Evolutionary conservation across 2,329 filamentous ascomycete species (phyloP).

Genomic region (Dactylellina drechsleri): DNA sequence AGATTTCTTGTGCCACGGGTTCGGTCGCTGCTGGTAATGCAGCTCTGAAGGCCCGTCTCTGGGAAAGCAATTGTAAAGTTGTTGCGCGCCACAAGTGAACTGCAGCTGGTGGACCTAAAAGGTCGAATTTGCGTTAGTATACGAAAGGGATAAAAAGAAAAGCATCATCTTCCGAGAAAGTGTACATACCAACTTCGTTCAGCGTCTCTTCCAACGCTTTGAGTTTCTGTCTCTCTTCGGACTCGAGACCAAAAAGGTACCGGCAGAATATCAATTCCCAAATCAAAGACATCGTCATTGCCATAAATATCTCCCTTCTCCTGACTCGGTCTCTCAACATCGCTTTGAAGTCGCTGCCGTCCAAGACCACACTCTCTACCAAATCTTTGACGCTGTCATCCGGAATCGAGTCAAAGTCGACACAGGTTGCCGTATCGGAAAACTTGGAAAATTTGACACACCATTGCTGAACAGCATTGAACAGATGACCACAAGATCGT

Average conservation of each 20-base stretch:
- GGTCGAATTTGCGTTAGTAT: constrained; percentile 49
- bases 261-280: constrained; percentile 99
- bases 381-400: constrained; percentile 94
- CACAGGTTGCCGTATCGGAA: constrained; percentile 65
- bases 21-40: constrained; percentile 92
- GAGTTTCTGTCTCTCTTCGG: constrained; percentile 96
- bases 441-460: constrained; percentile 97
- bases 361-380: constrained; percentile 91
- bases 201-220: constrained; percentile 94
- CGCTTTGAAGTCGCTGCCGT: constrained; percentile 89
- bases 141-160: constrained; percentile 14
- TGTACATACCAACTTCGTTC: constrained; percentile 74
- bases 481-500: constrained; percentile 90
- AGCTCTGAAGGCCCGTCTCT: constrained; percentile 78
- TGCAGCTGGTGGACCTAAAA: constrained; percentile 74
- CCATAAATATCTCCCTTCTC: constrained; percentile 96
- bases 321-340: constrained; percentile 88
- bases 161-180: not conserved
- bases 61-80: constrained; percentile 87
- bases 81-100: constrained; percentile 97
- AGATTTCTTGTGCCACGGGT: constrained; percentile 91
- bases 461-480: constrained; percentile 96
- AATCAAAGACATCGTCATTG: constrained; percentile 98
- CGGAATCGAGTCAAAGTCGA: constrained; percentile 71
- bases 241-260: constrained; percentile 98